Percentiles rank a stretch among this genome's conserved stretches.
Evolutionary conservation across 78 protist genomes (phyloP).

Genomic region (Dictyostelium discoideum): DNA sequence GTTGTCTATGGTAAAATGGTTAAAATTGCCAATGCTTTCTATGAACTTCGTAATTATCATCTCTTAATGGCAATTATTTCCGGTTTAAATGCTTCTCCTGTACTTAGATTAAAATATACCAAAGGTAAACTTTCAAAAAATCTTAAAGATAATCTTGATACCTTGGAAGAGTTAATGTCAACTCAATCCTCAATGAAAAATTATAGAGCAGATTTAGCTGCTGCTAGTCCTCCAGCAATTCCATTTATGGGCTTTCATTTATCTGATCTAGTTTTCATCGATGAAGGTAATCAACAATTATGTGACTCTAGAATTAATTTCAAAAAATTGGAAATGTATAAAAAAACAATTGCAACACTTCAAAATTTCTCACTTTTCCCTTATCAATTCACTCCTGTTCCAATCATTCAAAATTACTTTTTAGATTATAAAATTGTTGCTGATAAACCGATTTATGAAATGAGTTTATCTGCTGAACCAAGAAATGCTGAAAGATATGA

Average conservation of each 20-base stretch:
- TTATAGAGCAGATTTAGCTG: slow-evolving; percentile 23
- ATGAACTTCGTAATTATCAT: background rate
- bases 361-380: slow-evolving; percentile 16
- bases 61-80: background rate
- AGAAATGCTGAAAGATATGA: slow-evolving; percentile 14
- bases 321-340: slow-evolving; percentile 2
- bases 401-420: slow-evolving; percentile 13
- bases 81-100: slow-evolving; percentile 20
- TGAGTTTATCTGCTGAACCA: slow-evolving; percentile 9
- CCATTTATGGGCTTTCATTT: slow-evolving; percentile 33
- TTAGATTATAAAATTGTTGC: background rate
- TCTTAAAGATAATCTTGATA: background rate
- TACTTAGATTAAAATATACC: slow-evolving; percentile 17
- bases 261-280: slow-evolving; percentile 26
- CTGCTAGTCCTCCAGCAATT: slow-evolving; percentile 5
- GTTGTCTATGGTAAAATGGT: background rate
- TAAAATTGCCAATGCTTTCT: slow-evolving; percentile 16
- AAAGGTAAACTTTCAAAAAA: slow-evolving; percentile 17
- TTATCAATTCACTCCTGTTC: slow-evolving; percentile 21
- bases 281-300: slow-evolving; percentile 28
- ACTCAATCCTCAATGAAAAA: slow-evolving; percentile 16
- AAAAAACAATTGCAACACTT: background rate
- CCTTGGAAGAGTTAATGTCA: slow-evolving; percentile 4
- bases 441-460: slow-evolving; percentile 23
- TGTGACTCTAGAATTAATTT: slow-evolving; percentile 8